Percentiles rank a stretch among this genome's conserved stretches.
Evolutionary conservation across 2,329 filamentous ascomycete genomes (phyloP).

Genomic region (Fusarium longipes): DNA sequence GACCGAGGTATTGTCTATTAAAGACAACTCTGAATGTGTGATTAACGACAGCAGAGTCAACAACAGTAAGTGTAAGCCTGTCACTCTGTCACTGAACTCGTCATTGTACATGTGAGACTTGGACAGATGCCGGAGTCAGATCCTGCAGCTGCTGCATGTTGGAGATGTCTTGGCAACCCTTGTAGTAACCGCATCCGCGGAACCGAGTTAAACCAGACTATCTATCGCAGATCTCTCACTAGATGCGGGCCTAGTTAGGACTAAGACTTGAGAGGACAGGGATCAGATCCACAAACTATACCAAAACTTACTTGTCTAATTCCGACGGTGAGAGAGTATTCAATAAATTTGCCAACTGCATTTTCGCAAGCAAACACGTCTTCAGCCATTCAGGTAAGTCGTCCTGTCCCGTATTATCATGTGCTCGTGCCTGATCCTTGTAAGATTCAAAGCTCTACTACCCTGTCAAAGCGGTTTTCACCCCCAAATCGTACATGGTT

Average conservation of each 20-base stretch:
- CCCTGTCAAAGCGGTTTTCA: conserved; percentile 2
- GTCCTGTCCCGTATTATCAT: neutral
- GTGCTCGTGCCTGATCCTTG: neutral
- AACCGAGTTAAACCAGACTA: conserved; percentile 10
- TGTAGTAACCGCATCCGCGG: conserved; percentile 34
- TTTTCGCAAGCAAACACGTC: neutral
- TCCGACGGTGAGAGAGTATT: conserved; percentile 11
- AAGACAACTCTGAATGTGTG: neutral
- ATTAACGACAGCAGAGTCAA: neutral
- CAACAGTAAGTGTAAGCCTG: neutral
- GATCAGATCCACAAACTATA: conserved; percentile 16
- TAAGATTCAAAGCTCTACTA: neutral
- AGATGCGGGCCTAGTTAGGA: conserved; percentile 22
- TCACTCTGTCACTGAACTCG: neutral
- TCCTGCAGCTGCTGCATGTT: conserved; percentile 38
- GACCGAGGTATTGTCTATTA: neutral
- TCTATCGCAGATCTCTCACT: conserved; percentile 17
- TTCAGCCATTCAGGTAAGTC: neutral
- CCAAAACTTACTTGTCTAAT: neutral
- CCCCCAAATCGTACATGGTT: conserved; percentile 9
- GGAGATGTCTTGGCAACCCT: conserved; percentile 33
- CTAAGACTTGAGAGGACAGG: conserved; percentile 1
- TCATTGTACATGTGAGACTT: conserved; percentile 24
- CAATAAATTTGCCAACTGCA: conserved; percentile 1
- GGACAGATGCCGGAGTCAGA: conserved; percentile 34